Evolutionary conservation across 2,329 filamentous ascomycete species (phyloP).

Genomic region (Nothopassalora personata): DNA sequence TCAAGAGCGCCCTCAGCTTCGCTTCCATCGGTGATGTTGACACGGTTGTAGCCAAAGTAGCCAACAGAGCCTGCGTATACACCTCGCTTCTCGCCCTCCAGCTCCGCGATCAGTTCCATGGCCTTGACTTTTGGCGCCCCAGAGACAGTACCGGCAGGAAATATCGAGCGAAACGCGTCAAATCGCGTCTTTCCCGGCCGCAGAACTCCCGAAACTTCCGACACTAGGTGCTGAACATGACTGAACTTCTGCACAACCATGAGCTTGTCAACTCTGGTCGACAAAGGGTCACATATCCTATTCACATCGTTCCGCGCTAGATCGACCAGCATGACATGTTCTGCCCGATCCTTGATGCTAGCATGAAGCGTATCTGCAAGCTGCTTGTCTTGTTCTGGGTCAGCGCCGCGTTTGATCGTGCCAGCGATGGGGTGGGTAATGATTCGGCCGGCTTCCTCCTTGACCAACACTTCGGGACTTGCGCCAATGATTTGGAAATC

Average conservation of each 20-base stretch:
- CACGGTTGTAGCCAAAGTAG: slow-evolving; percentile 82
- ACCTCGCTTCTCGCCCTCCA: slow-evolving; percentile 89
- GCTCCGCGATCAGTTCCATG: slow-evolving; percentile 94
- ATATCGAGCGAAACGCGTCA: slow-evolving; percentile 89
- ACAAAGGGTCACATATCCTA: slow-evolving; percentile 83
- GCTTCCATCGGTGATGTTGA: slow-evolving; percentile 47
- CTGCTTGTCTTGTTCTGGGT: slow-evolving; percentile 71
- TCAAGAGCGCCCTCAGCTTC: slow-evolving; percentile 83
- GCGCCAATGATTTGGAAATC: slow-evolving; percentile 95
- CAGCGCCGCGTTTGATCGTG: slow-evolving; percentile 81
- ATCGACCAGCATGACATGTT: slow-evolving; percentile 98
- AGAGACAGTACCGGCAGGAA: slow-evolving; percentile 91
- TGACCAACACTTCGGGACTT: slow-evolving; percentile 89
- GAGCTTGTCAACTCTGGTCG: slow-evolving; percentile 83
- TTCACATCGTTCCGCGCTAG: slow-evolving; percentile 95
- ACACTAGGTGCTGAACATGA: slow-evolving; percentile 95
- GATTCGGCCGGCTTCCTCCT: slow-evolving; percentile 76
- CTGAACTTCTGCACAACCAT: slow-evolving; percentile 95
- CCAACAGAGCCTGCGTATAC: slow-evolving; percentile 95
- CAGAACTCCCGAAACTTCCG: slow-evolving; percentile 88
- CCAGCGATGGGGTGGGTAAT: slow-evolving; percentile 97
- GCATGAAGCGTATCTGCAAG: slow-evolving; percentile 71
- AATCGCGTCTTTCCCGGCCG: slow-evolving; percentile 80
- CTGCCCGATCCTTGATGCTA: slow-evolving; percentile 85
- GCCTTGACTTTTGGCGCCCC: slow-evolving; percentile 93